Percentiles rank a stretch among this genome's conserved stretches.
phyloP scores from a whole-genome alignment of 1,284 basidiomycete genomes.

The Sphagnurus paluster region DNA sequence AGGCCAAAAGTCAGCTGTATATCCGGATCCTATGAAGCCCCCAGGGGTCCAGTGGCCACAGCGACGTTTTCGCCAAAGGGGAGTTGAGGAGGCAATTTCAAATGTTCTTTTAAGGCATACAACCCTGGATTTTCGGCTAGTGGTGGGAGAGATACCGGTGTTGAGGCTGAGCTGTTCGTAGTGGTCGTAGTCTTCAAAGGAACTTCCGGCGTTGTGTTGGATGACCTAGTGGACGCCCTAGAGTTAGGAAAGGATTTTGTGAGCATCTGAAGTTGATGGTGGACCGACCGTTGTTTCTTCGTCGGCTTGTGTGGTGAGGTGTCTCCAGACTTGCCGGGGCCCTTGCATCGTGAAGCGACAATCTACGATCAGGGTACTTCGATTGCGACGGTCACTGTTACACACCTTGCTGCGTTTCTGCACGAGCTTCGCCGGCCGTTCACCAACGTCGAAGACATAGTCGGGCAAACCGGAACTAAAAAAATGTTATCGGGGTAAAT shows the following conservation, averaged over 20 bases:
- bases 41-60: slow-evolving; percentile 50
- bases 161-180: slow-evolving; percentile 40
- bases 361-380: slow-evolving; percentile 15
- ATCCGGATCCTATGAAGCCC: slow-evolving; percentile 44
- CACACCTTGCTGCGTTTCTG: slow-evolving; percentile 78
- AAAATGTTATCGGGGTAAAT: neutral
- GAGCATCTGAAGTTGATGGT: slow-evolving; percentile 20
- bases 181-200: slow-evolving; percentile 33
- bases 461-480: slow-evolving; percentile 74
- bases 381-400: slow-evolving; percentile 14
- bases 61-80: slow-evolving; percentile 65
- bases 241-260: slow-evolving; percentile 21
- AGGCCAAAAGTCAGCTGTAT: slow-evolving; percentile 9
- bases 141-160: slow-evolving; percentile 31
- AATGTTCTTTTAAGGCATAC: slow-evolving; percentile 46
- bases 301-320: slow-evolving; percentile 71
- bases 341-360: slow-evolving; percentile 40
- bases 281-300: slow-evolving; percentile 66
- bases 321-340: slow-evolving; percentile 59
- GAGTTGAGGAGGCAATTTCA: slow-evolving; percentile 58
- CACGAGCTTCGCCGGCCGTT: slow-evolving; percentile 66
- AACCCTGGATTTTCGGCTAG: slow-evolving; percentile 35
- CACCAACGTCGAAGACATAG: slow-evolving; percentile 80
- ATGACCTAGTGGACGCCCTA: slow-evolving; percentile 36
- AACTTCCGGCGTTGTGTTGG: slow-evolving; percentile 38